Conservation (phyloP, 2,329 filamentous ascomycete species). For the Hypoxylon sp. region DNA sequence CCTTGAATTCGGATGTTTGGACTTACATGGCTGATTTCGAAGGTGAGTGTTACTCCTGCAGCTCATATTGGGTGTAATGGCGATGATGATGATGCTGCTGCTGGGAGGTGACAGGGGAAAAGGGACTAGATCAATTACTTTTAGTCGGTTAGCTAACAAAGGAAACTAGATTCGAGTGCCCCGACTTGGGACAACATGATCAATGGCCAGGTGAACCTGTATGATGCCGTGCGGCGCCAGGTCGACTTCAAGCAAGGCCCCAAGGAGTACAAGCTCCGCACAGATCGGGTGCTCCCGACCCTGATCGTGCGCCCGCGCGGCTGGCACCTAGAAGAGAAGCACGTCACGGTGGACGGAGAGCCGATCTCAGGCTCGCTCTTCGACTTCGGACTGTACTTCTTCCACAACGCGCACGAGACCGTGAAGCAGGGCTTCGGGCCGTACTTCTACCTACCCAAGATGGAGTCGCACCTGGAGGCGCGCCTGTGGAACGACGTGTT, state of each 20-base stretch:
- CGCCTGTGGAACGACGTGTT: constrained; percentile 98
- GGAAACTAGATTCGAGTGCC: constrained; percentile 82
- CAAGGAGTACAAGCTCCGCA: constrained; percentile 98
- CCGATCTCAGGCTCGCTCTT: constrained; percentile 93
- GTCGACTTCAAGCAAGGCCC: constrained; percentile 95
- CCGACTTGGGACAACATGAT: constrained; percentile 99
- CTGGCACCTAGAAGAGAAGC: constrained; percentile 99
- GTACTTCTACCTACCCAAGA: constrained; percentile 98
- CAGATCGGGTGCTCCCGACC: constrained; percentile 86
- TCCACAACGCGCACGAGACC: constrained; percentile 94
- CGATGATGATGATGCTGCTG: constrained; percentile 6
- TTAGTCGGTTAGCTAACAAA: constrained; percentile 36
- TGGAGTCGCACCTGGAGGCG: constrained; percentile 97
- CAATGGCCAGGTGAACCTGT: constrained; percentile 96
- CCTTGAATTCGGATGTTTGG: constrained; percentile 94
- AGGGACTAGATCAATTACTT: not conserved
- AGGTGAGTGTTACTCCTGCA: constrained; percentile 68
- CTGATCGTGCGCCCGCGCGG: constrained; percentile 95
- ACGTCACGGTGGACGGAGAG: constrained; percentile 95
- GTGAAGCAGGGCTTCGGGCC: constrained; percentile 87
- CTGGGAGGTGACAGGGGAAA: not conserved
- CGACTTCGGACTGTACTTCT: constrained; percentile 99
- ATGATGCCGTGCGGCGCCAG: constrained; percentile 93
- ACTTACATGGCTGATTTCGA: constrained; percentile 99
- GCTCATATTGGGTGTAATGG: not conserved